Conservation (phyloP, 768 basidiomycete genomes). For the Lentinus tigrinus region DNA sequence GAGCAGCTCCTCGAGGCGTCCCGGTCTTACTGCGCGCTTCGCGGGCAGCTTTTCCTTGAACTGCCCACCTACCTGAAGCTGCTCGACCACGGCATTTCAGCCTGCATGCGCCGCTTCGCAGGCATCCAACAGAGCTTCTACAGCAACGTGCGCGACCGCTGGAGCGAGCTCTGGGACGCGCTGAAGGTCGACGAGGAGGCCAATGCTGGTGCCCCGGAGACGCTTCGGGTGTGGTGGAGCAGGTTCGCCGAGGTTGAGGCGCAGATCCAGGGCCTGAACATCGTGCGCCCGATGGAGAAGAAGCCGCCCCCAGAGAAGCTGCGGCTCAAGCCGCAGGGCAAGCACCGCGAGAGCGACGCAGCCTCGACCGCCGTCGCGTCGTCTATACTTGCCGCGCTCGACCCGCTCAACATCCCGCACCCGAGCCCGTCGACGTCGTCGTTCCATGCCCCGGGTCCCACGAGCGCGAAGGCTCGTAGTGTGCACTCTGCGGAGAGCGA, state of each 20-base stretch:
- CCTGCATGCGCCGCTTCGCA: conserved; percentile 51
- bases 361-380: conserved; percentile 19
- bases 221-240: conserved; percentile 65
- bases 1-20: conserved; percentile 69
- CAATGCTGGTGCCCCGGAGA: conserved; percentile 67
- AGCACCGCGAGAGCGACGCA: conserved; percentile 13
- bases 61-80: conserved; percentile 62
- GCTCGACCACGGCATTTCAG: conserved; percentile 58
- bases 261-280: conserved; percentile 38
- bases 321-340: conserved; percentile 9
- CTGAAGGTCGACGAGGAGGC: conserved; percentile 35
- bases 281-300: conserved; percentile 36
- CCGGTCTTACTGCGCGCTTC: conserved; percentile 72
- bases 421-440: conserved; percentile 13
- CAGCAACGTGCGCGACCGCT: conserved; percentile 56
- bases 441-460: conserved; percentile 18
- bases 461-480: conserved; percentile 16
- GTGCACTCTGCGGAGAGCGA: conserved; percentile 17
- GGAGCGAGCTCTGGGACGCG: conserved; percentile 83
- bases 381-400: conserved; percentile 18
- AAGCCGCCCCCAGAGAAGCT: conserved; percentile 11
- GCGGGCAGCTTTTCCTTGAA: conserved; percentile 69
- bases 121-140: conserved; percentile 62
- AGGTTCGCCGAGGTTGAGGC: conserved; percentile 69
- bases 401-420: conserved; percentile 17